These are phyloP conservation scores for Syzygium aromaticum DNA, from an alignment of 345 rosid species.

Conservation along the genomic window DNA sequence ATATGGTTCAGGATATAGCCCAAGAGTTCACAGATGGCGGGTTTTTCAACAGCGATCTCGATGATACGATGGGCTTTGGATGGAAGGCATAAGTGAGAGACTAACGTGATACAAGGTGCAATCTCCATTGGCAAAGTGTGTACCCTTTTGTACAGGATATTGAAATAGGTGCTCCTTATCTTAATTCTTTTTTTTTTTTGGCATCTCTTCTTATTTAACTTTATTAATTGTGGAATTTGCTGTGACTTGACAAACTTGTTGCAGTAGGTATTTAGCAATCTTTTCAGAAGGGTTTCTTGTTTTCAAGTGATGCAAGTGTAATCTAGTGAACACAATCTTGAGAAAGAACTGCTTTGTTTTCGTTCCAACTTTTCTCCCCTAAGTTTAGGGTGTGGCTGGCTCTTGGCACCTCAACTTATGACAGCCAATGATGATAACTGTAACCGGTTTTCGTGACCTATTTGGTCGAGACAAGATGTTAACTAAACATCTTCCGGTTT, in stretches of 20 bases:
- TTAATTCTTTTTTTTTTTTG: background rate
- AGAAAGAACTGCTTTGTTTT: constrained; percentile 10
- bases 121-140: background rate
- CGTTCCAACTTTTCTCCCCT: background rate
- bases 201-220: background rate
- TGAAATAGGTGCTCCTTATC: constrained; percentile 17
- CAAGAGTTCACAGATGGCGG: constrained; percentile 51
- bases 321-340: constrained; percentile 21
- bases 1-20: constrained; percentile 52
- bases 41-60: constrained; percentile 63
- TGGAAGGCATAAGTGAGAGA: constrained; percentile 50
- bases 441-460: background rate
- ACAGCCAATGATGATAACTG: background rate
- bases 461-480: background rate
- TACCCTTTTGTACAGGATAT: constrained; percentile 33
- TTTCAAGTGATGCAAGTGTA: constrained; percentile 47
- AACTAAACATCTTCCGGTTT: background rate
- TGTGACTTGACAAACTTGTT: constrained; percentile 22
- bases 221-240: constrained; percentile 24
- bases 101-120: constrained; percentile 2
- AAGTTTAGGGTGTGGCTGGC: background rate
- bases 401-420: background rate
- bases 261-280: constrained; percentile 20
- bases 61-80: constrained; percentile 47
- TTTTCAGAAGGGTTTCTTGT: constrained; percentile 6